A percentile compares a stretch with the other conserved stretches of the same genome.
Evolutionary conservation across 139 green algal genomes (phyloP).

Genomic region (Chlamydomonas schloesseri): DNA sequence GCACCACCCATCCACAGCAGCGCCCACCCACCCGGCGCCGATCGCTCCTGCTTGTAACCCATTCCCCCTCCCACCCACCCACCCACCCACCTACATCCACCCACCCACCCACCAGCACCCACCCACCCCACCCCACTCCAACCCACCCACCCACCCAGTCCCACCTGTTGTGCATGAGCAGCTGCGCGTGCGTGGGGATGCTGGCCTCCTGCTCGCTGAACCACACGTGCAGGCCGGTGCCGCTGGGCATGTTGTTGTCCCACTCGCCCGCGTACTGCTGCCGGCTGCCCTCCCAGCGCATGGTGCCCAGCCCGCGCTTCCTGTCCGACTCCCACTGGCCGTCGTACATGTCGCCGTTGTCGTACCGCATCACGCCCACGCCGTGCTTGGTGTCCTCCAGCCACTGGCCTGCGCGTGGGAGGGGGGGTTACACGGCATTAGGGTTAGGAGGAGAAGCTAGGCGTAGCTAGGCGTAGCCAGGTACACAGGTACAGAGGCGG

Average conservation of each 20-base stretch:
- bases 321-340: slow-evolving; percentile 64
- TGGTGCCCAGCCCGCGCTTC: slow-evolving; percentile 66
- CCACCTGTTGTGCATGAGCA: slow-evolving; percentile 80
- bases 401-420: slow-evolving; percentile 75
- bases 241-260: slow-evolving; percentile 66
- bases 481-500: no score
- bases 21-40: no score
- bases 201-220: slow-evolving; percentile 43
- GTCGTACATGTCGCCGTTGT: slow-evolving; percentile 70
- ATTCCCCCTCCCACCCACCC: no score
- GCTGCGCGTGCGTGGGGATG: slow-evolving; percentile 61
- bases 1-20: no score
- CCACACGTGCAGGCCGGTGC: slow-evolving; percentile 74
- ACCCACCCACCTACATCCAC: no score
- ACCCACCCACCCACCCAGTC: not conserved
- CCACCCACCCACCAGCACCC: no score
- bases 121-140: no score
- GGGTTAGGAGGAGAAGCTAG: no score
- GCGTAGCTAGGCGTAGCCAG: no score
- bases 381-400: slow-evolving; percentile 71
- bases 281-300: slow-evolving; percentile 60
- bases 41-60: no score
- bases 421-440: no score
- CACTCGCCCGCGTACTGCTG: slow-evolving; percentile 73
- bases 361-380: slow-evolving; percentile 69